Percentiles rank a stretch among this genome's conserved stretches.
Conservation (phyloP, 2,329 filamentous ascomycete species). For the Chaetoscypha palmicola region DNA sequence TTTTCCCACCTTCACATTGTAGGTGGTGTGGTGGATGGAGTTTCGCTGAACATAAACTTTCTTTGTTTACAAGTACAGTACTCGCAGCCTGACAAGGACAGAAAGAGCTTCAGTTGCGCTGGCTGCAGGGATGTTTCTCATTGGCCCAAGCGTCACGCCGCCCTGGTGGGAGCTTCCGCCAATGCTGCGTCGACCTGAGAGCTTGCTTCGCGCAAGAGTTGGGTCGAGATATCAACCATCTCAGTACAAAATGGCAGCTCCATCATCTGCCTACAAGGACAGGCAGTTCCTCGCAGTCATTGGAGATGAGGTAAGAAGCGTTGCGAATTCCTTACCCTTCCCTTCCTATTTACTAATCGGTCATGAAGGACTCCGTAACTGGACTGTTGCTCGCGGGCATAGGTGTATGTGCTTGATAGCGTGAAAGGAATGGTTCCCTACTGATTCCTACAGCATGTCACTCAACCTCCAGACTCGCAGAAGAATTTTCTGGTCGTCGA, state of each 20-base stretch:
- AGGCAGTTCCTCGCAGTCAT: slow-evolving; percentile 96
- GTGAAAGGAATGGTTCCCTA: neutral
- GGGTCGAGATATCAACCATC: slow-evolving; percentile 2
- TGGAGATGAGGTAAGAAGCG: slow-evolving; percentile 71
- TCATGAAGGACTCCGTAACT: slow-evolving; percentile 79
- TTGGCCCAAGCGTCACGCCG: slow-evolving; percentile 11
- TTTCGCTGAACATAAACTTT: neutral
- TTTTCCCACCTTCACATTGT: slow-evolving; percentile 32
- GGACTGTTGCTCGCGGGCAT: slow-evolving; percentile 92
- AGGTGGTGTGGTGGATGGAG: neutral
- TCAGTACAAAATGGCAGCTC: slow-evolving; percentile 47
- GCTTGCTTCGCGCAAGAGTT: neutral
- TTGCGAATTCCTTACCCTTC: no score
- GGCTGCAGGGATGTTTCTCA: slow-evolving; percentile 2
- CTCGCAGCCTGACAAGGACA: slow-evolving; percentile 4
- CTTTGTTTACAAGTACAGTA: slow-evolving; percentile 19
- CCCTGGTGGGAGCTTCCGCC: slow-evolving; percentile 9
- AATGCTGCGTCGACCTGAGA: neutral
- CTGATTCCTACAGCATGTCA: slow-evolving; percentile 68
- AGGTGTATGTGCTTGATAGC: slow-evolving; percentile 54
- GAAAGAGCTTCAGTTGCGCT: slow-evolving; percentile 2
- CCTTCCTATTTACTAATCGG: no score
- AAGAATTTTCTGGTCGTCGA: slow-evolving; percentile 99
- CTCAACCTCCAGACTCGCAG: slow-evolving; percentile 76
- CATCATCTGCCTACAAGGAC: slow-evolving; percentile 62